phyloP scores from a whole-genome alignment of 2,329 filamentous ascomycete genomes.

The Hypoxylon sp. region DNA sequence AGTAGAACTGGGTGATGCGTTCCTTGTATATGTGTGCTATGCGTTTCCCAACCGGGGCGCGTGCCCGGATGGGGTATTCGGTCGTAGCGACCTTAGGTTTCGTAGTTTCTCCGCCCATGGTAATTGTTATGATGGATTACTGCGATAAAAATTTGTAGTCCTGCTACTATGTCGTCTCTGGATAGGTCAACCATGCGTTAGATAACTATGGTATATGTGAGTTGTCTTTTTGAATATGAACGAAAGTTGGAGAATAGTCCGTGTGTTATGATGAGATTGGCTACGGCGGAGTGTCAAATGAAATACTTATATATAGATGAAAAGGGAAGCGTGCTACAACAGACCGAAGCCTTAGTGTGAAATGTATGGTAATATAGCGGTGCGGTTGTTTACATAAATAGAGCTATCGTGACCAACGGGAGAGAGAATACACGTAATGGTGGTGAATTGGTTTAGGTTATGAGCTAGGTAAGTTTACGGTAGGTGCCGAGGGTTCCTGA shows the following conservation, averaged over 20 bases:
- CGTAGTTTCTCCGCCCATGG: slow-evolving; percentile 67
- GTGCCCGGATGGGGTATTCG: slow-evolving; percentile 68
- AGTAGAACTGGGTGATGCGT: slow-evolving; percentile 85
- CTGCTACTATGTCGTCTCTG: slow-evolving; percentile 31
- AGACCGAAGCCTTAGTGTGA: slow-evolving; percentile 13
- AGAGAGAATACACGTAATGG: background rate
- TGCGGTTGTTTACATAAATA: slow-evolving; percentile 23
- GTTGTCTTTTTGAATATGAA: slow-evolving; percentile 8
- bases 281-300: slow-evolving; percentile 15
- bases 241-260: slow-evolving; percentile 2
- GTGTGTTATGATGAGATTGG: slow-evolving; percentile 5
- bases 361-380: slow-evolving; percentile 18
- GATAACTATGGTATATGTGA: slow-evolving; percentile 13
- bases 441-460: slow-evolving; percentile 6
- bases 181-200: slow-evolving; percentile 17
- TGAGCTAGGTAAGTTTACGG: slow-evolving; percentile 15
- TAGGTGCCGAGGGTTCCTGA: slow-evolving; percentile 43
- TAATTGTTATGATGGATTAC: slow-evolving; percentile 44
- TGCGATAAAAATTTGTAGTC: slow-evolving; percentile 29
- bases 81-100: slow-evolving; percentile 61
- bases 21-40: slow-evolving; percentile 89
- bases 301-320: slow-evolving; percentile 23
- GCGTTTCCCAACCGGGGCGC: slow-evolving; percentile 77
- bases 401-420: slow-evolving; percentile 9
- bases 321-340: slow-evolving; percentile 21